Evolutionary conservation across 73 alveolate genomes (phyloP).

Genomic region (Uronychia setigera): DNA sequence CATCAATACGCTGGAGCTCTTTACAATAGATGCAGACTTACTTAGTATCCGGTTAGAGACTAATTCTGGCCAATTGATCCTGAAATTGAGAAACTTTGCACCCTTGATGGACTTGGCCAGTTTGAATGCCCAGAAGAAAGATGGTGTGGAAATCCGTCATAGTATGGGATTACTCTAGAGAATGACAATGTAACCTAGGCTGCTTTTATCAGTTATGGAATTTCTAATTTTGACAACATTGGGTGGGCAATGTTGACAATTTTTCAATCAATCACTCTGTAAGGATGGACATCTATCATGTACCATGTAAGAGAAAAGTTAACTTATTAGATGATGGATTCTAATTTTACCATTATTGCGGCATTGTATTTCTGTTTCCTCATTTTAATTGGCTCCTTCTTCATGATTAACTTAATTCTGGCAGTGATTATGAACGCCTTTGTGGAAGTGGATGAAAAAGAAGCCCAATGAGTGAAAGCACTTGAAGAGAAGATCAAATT

Average conservation of each 20-base stretch:
- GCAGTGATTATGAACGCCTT: slow-evolving; percentile 51
- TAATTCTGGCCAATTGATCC: no score
- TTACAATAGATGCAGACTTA: slow-evolving; percentile 60
- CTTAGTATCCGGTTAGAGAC: slow-evolving; percentile 7
- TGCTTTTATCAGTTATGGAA: slow-evolving; percentile 16
- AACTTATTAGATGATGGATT: slow-evolving; percentile 20
- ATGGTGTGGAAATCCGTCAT: slow-evolving; percentile 43
- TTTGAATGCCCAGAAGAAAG: slow-evolving; percentile 12
- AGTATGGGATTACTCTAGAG: neutral
- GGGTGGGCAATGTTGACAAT: slow-evolving; percentile 8
- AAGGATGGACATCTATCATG: slow-evolving; percentile 62
- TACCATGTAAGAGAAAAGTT: slow-evolving; percentile 12
- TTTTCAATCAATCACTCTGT: no score
- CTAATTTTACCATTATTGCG: slow-evolving; percentile 13
- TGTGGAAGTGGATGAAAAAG: no score
- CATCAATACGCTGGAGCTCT: slow-evolving; percentile 67
- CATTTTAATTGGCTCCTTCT: slow-evolving; percentile 26
- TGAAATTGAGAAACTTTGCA: slow-evolving; percentile 18
- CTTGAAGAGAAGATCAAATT: no score
- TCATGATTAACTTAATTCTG: slow-evolving; percentile 17
- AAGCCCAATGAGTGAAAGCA: no score
- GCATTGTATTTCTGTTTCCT: slow-evolving; percentile 13
- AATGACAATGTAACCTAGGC: neutral
- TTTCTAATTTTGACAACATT: slow-evolving; percentile 16
- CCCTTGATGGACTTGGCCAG: slow-evolving; percentile 20